A percentile compares a stretch with the other conserved stretches of the same genome.
phyloP scores from a whole-genome alignment of 768 basidiomycete genomes.

The Podaxis sp. region DNA sequence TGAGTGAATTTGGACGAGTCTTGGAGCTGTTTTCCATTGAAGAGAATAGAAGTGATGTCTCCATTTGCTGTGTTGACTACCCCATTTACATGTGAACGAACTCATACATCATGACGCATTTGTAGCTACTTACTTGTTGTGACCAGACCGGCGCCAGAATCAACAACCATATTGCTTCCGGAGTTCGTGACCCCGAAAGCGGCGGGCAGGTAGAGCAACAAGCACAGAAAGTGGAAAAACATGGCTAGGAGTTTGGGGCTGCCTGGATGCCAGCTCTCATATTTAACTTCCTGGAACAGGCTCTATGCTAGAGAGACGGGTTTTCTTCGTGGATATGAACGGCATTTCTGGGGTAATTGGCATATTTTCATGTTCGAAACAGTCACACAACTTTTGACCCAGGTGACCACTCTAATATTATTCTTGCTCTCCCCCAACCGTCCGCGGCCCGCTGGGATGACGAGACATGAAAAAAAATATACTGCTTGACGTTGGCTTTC shows the following conservation, averaged over 20 bases:
- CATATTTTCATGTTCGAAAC: not conserved
- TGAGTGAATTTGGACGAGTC: conserved; percentile 44
- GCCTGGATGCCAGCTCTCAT: not conserved
- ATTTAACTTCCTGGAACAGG: conserved; percentile 1
- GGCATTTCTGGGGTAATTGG: conserved; percentile 1
- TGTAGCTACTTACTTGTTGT: conserved; percentile 33
- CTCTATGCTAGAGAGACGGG: not conserved
- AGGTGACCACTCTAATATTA: conserved; percentile 13
- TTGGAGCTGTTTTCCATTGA: conserved; percentile 45
- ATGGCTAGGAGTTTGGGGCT: not conserved
- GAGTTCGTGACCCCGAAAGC: conserved; percentile 46
- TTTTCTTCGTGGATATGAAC: conserved; percentile 11
- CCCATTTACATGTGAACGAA: not conserved
- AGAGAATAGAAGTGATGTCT: conserved; percentile 44
- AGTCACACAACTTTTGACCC: not conserved
- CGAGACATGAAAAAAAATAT: not conserved
- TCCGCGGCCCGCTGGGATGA: not conserved
- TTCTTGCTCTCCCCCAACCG: not conserved
- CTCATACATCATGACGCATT: not conserved
- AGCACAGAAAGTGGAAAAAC: conserved; percentile 21
- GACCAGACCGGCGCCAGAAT: conserved; percentile 43
- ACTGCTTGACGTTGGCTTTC: not conserved
- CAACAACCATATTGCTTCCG: conserved; percentile 37
- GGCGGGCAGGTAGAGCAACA: conserved; percentile 25
- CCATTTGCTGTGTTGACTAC: conserved; percentile 41